Conservation (phyloP, 2,329 filamentous ascomycete species). For the Diaporthe helianthi region DNA sequence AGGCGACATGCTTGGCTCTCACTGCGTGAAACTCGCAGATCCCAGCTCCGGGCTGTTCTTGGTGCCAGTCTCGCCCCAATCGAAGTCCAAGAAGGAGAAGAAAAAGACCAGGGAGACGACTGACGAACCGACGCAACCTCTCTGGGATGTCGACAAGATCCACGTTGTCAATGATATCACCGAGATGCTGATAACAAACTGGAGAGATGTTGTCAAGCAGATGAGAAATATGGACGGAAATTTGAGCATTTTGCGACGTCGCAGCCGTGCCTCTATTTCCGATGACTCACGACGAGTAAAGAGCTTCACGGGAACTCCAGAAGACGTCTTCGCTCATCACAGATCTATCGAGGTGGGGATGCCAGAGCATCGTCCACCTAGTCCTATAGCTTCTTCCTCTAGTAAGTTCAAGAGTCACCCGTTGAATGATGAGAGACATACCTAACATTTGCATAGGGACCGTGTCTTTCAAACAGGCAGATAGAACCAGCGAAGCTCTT, state of each 20-base stretch:
- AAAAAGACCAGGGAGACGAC: constrained; percentile 42
- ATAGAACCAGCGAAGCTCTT: constrained; percentile 32
- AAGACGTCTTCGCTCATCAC: not conserved
- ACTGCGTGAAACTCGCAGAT: constrained; percentile 54
- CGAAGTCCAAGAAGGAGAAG: constrained; percentile 49
- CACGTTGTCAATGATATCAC: constrained; percentile 64
- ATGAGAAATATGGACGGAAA: constrained; percentile 54
- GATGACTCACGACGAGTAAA: constrained; percentile 30
- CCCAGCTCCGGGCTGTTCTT: constrained; percentile 50
- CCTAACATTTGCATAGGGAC: constrained; percentile 24
- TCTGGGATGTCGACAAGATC: constrained; percentile 60
- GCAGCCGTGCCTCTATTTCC: constrained; percentile 18
- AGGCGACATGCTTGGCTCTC: constrained; percentile 62
- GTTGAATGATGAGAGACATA: not conserved
- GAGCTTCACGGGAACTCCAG: constrained; percentile 27
- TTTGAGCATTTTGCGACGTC: constrained; percentile 41
- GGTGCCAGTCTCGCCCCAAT: constrained; percentile 53
- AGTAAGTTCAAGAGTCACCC: not conserved
- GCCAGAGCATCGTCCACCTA: not conserved
- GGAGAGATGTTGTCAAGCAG: constrained; percentile 68
- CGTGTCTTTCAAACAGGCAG: constrained; percentile 33
- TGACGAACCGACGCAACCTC: constrained; percentile 36
- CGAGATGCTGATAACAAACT: constrained; percentile 71
- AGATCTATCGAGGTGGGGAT: not conserved
- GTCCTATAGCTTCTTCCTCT: constrained; percentile 5